Conservation (phyloP, 2,329 filamentous ascomycete species). For the Fusarium xyrophilum region DNA sequence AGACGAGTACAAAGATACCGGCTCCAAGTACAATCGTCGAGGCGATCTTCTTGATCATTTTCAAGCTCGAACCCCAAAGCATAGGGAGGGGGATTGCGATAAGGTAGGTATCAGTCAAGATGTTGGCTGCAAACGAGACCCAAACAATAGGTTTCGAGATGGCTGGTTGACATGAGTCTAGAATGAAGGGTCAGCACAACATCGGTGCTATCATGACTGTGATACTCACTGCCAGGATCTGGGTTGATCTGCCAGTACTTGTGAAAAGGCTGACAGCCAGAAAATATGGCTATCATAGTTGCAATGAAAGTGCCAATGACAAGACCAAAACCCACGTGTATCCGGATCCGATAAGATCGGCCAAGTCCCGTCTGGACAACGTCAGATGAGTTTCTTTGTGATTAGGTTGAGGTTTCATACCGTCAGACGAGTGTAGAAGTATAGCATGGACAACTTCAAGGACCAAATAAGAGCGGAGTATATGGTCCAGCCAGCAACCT, state of each 20-base stretch:
- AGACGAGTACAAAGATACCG: slow-evolving; percentile 50
- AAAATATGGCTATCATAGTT: slow-evolving; percentile 56
- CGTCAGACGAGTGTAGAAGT: slow-evolving; percentile 62
- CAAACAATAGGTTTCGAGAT: slow-evolving; percentile 59
- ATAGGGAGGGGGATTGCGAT: slow-evolving; percentile 64
- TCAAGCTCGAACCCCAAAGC: slow-evolving; percentile 47
- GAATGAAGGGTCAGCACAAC: neutral
- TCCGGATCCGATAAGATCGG: slow-evolving; percentile 50
- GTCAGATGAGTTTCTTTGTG: neutral
- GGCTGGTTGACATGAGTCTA: slow-evolving; percentile 56
- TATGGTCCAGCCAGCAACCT: slow-evolving; percentile 61
- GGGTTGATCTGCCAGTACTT: slow-evolving; percentile 67
- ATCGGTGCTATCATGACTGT: rapidly evolving
- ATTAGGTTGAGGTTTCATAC: slow-evolving; percentile 17
- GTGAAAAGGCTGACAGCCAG: slow-evolving; percentile 58
- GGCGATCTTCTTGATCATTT: slow-evolving; percentile 47
- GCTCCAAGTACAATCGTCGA: slow-evolving; percentile 48
- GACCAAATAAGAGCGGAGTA: slow-evolving; percentile 61
- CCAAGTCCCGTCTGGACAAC: slow-evolving; percentile 46
- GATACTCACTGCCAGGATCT: slow-evolving; percentile 58
- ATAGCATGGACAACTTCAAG: slow-evolving; percentile 61
- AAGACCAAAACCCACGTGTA: slow-evolving; percentile 57
- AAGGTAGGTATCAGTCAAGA: slow-evolving; percentile 63
- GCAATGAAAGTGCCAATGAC: slow-evolving; percentile 57
- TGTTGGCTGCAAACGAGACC: slow-evolving; percentile 57